These are phyloP conservation scores for Paramecium caudatum DNA, from an alignment of 73 alveolate genomes.

Conservation along the genomic window DNA sequence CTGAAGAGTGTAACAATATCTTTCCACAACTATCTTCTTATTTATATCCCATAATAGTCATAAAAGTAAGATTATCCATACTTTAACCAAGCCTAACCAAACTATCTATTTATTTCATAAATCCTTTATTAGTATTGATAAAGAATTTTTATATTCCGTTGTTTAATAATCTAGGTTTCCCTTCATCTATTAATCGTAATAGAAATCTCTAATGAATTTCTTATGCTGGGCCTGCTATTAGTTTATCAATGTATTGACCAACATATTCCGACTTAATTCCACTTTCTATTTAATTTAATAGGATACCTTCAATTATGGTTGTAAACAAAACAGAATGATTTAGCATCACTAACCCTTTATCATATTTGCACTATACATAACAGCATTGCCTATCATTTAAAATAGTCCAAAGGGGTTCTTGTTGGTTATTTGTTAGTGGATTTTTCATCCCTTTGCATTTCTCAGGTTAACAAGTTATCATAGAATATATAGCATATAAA, in stretches of 20 bases:
- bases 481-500: neutral
- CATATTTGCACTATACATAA: conserved; percentile 32
- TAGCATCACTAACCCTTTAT: neutral
- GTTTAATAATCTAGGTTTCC: conserved; percentile 5
- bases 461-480: neutral
- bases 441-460: neutral
- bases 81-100: neutral
- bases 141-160: conserved; percentile 1
- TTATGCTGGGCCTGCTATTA: neutral
- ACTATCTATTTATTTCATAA: conserved; percentile 10
- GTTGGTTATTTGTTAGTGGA: neutral
- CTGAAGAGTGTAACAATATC: neutral
- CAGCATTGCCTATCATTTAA: conserved; percentile 13
- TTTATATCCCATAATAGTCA: conserved; percentile 35
- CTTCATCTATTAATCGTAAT: neutral
- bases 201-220: neutral
- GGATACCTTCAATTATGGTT: neutral
- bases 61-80: conserved; percentile 12
- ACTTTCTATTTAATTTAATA: neutral
- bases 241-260: neutral
- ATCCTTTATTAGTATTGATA: neutral
- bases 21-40: conserved; percentile 42
- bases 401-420: neutral
- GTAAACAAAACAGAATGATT: conserved; percentile 19
- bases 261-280: neutral